These are phyloP conservation scores for Caloboletus firmus DNA, from an alignment of 1,284 basidiomycete genomes.

Conservation along the genomic window DNA sequence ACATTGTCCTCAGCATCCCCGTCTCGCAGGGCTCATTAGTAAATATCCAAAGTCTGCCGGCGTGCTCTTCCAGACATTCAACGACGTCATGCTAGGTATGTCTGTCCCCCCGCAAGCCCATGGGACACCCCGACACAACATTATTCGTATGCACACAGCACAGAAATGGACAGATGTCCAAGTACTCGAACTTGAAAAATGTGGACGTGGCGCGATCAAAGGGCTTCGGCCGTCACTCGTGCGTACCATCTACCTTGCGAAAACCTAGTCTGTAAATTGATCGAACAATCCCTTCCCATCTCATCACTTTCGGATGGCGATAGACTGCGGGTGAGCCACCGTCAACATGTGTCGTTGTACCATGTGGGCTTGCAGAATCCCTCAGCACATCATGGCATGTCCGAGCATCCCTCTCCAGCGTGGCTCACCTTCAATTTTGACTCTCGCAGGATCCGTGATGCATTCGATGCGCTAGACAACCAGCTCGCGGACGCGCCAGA, in stretches of 20 bases:
- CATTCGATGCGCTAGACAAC: slow-evolving; percentile 49
- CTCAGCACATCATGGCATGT: slow-evolving; percentile 52
- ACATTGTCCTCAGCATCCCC: slow-evolving; percentile 11
- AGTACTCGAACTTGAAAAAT: slow-evolving; percentile 57
- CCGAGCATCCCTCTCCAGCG: slow-evolving; percentile 11
- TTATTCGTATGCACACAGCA: slow-evolving; percentile 40
- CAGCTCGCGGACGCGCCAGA: slow-evolving; percentile 27
- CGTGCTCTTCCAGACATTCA: slow-evolving; percentile 59
- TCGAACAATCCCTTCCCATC: background rate
- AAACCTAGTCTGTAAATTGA: background rate
- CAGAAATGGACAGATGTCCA: slow-evolving; percentile 70
- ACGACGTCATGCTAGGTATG: slow-evolving; percentile 56
- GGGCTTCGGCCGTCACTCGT: slow-evolving; percentile 60
- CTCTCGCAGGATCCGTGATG: slow-evolving; percentile 50
- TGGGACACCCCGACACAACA: background rate
- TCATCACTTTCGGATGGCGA: background rate
- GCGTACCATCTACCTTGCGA: slow-evolving; percentile 19
- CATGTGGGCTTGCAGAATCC: slow-evolving; percentile 65
- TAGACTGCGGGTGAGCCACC: slow-evolving; percentile 24
- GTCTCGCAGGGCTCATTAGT: slow-evolving; percentile 35
- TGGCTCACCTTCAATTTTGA: slow-evolving; percentile 30
- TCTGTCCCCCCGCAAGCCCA: background rate
- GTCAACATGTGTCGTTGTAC: slow-evolving; percentile 53
- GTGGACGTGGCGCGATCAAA: slow-evolving; percentile 56
- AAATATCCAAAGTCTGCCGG: slow-evolving; percentile 56